Evolutionary conservation across 345 rosid genomes (phyloP), one percentile per base, ranked within the genome.

Genomic region (Lumnitzera racemosa): DNA sequence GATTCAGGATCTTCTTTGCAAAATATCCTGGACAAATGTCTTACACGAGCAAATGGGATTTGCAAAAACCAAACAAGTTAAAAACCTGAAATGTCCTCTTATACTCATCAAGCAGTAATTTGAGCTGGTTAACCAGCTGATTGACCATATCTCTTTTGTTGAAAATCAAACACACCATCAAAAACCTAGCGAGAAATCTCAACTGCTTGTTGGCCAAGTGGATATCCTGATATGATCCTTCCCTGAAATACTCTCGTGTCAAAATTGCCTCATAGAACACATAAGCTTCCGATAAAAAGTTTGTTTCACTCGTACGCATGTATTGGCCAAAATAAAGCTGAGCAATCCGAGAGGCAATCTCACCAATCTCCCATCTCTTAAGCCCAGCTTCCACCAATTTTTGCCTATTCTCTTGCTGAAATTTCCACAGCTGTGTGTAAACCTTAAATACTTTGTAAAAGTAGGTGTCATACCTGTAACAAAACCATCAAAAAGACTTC

Each of bases 321-420:
- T 92, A 92, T 58, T 92, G 98, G 53, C 96, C 96, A 67, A 85
- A 92, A 69, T 92, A 87, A 15, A 89, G 94, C 77, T 89, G 98
- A 4, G 88, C 96, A 67, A 92, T 92, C 11, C 98, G 81, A 51
- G 96, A 92, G 0, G 98, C 96, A 12, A 89, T 92, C 79, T 92
- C 96, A 1, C 98, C 98, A 56, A 92, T 92, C 82, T 92, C 98
- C 89, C 96, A 87, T 72, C 96, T 81, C 81, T 87, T 89, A 51
- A 92, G 91, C 61, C 98, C 98, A 2, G 94, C 74, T 60, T 92
- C 98, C 24, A 89, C 91, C 60, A 92, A 79, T 72, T 89, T 87
- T 77, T 83, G 94, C 57, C 98, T 68, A 65, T 92, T 92, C 27
- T 89, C 98, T 74, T 92, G 98, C 64, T 89, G 98, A 72, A 85